These are phyloP conservation scores for Nasturtium officinale DNA, from an alignment of 345 rosid genomes.

Conservation along the genomic window DNA sequence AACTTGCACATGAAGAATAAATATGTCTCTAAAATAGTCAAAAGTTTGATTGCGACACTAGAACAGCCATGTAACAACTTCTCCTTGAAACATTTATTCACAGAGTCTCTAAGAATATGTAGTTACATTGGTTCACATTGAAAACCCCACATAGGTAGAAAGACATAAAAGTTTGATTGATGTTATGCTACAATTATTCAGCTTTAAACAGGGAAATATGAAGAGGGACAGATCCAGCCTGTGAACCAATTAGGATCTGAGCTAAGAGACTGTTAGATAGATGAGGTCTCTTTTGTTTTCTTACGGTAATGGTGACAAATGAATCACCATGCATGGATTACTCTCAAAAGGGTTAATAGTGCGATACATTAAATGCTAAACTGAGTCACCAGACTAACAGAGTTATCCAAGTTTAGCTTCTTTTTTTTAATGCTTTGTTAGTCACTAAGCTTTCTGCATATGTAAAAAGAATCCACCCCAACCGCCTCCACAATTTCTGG, in stretches of 20 bases:
- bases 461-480: conserved; percentile 38
- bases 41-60: conserved; percentile 41
- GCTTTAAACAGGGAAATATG: conserved; percentile 21
- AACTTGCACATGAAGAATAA: conserved; percentile 34
- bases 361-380: conserved; percentile 40
- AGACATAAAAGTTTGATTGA: not conserved
- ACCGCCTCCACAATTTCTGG: conserved; percentile 44
- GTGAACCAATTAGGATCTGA: conserved; percentile 34
- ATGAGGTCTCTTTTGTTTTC: conserved; percentile 11
- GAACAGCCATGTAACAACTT: conserved; percentile 24
- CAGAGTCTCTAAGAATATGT: conserved; percentile 1
- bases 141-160: conserved; percentile 7
- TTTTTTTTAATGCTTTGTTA: conserved; percentile 23
- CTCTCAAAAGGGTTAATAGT: conserved; percentile 37
- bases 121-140: conserved; percentile 12
- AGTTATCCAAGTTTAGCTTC: conserved; percentile 27
- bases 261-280: conserved; percentile 22
- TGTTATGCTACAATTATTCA: not conserved
- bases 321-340: conserved; percentile 44
- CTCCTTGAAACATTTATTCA: not conserved
- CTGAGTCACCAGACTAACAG: conserved; percentile 34
- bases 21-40: conserved; percentile 14
- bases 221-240: conserved; percentile 31
- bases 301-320: conserved; percentile 39
- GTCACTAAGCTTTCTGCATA: conserved; percentile 41